Evolutionary conservation across 108 stramenopile species (phyloP), one percentile per base, ranked within the genome.

Genomic region (Cyclotella atomus): DNA sequence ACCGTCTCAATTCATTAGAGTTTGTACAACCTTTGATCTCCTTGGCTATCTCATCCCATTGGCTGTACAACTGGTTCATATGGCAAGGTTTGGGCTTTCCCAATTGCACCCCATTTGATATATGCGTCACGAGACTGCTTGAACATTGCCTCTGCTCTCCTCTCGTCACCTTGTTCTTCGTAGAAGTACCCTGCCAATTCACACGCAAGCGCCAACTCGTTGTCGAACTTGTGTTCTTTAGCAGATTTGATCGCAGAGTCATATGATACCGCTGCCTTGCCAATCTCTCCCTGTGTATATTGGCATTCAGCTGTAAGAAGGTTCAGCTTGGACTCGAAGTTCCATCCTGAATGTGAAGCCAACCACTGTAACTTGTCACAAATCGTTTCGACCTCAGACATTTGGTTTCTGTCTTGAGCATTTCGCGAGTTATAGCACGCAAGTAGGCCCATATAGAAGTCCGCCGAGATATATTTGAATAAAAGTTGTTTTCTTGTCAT

Each of bases 161-260:
- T 27, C 30, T 16, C 21, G 20, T 49, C 49, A 3, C 59, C 70
- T 34, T 47, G 46, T 0, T 71, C 47, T 59, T 24, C 21, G 28
- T 61, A 65, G 34, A 65, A 65, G 20, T 65, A 21, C 0, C 73
- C 73, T n/a, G 73, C 73, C 2, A 64, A 23, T 45, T 74, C 73
- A 29, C 54, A 64, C 1, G 73, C 63, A 8, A 74, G 0, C 5
- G 63, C 73, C 25, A 65, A 52, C 49, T 74, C 73, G 21, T 74
- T 35, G 10, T 65, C 25, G 46, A 74, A 47, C 27, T 36, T 65
- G 60, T 65, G 64, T 29, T 65, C 15, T 4, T 33, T 0, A 20
- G 60, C 60, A 1, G 64, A 46, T n/a, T 2, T 2, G 5, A 46
- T 47, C 0, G 46, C 46, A 2, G 25, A 12, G 6, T 49, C 29